These are phyloP conservation scores for Senna tora DNA, from an alignment of 306 rosid genomes.

Conservation along the genomic window DNA sequence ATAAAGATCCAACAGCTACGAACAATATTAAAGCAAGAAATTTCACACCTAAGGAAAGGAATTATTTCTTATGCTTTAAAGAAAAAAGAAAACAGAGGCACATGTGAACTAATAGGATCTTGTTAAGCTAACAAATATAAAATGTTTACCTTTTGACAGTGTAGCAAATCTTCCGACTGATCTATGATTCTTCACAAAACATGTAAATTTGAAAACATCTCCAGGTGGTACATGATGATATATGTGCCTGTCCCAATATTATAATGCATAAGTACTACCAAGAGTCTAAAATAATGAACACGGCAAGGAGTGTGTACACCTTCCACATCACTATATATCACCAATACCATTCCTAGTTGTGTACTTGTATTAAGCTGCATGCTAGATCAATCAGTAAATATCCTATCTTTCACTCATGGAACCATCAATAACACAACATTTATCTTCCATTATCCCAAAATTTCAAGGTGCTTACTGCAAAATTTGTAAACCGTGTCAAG, in stretches of 20 bases:
- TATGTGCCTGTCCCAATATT: slow-evolving; percentile 58
- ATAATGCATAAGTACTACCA: slow-evolving; percentile 30
- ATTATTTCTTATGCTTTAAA: slow-evolving; percentile 7
- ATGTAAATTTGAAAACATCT: slow-evolving; percentile 51
- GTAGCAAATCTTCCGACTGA: slow-evolving; percentile 58
- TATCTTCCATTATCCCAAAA: slow-evolving; percentile 23
- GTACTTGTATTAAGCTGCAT: slow-evolving; percentile 22
- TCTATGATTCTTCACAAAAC: slow-evolving; percentile 49
- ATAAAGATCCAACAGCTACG: slow-evolving; percentile 19
- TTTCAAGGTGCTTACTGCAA: slow-evolving; percentile 14
- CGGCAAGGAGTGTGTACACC: slow-evolving; percentile 10
- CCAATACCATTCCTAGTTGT: slow-evolving; percentile 4
- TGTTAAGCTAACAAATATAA: slow-evolving; percentile 8
- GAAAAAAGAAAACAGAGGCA: background rate
- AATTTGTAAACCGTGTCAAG: background rate
- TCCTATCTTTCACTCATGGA: slow-evolving; percentile 31
- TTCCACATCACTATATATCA: slow-evolving; percentile 24
- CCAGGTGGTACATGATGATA: slow-evolving; percentile 48
- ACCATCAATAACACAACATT: background rate
- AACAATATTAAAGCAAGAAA: slow-evolving; percentile 16
- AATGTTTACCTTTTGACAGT: slow-evolving; percentile 58
- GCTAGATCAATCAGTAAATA: slow-evolving; percentile 20
- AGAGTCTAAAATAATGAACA: slow-evolving; percentile 8
- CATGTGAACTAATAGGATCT: background rate
- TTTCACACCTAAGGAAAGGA: slow-evolving; percentile 22